Evolutionary conservation across 176 grass and related monocot species (phyloP).

Genomic region (Tuctoria greenei): DNA sequence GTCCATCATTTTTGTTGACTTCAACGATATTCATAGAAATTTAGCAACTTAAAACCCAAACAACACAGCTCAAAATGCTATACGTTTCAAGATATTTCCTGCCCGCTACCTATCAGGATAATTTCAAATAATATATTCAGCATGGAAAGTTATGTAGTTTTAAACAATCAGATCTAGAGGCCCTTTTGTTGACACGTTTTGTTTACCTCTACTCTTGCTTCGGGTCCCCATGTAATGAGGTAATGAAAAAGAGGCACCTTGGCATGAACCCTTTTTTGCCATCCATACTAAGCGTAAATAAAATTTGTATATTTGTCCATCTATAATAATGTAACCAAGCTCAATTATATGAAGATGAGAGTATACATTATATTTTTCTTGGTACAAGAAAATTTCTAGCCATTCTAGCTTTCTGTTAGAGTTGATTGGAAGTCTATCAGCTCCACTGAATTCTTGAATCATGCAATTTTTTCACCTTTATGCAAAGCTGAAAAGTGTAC

Average conservation of each 20-base stretch:
- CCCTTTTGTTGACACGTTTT: neutral
- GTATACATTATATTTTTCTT: neutral
- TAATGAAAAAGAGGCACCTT: neutral
- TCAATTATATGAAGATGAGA: neutral
- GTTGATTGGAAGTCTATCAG: neutral
- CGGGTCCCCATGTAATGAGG: neutral
- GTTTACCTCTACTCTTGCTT: neutral
- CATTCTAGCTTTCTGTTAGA: neutral
- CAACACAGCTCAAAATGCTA: neutral
- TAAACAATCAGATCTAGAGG: neutral
- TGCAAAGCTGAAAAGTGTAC: neutral
- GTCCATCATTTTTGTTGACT: neutral
- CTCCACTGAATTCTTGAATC: neutral
- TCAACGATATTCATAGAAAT: neutral
- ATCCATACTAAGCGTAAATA: neutral
- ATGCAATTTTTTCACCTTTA: neutral
- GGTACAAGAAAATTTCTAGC: neutral
- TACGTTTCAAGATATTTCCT: neutral
- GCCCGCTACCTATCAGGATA: neutral
- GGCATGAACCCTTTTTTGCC: neutral
- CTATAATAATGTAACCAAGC: neutral
- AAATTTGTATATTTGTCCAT: neutral
- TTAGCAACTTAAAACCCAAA: neutral
- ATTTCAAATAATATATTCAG: neutral
- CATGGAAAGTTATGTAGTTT: neutral